Evolutionary conservation across 495 filamentous ascomycete species (phyloP).

Genomic region (Xylaria palmicola): DNA sequence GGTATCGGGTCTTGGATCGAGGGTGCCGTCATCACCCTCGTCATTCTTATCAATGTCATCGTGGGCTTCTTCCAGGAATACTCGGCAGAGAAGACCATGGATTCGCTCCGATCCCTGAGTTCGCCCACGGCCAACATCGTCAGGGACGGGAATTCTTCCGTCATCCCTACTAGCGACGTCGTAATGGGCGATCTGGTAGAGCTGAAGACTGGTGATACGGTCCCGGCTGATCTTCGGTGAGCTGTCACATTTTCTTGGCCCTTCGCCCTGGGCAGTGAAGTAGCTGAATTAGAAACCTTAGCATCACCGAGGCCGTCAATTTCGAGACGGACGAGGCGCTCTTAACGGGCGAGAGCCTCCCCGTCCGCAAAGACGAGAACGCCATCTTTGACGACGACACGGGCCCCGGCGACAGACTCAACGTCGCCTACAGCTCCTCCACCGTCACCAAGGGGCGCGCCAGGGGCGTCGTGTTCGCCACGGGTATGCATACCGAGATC

Average conservation of each 20-base stretch:
- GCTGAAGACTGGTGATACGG: conserved; percentile 74
- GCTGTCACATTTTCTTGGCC: neutral
- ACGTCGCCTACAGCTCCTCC: conserved; percentile 49
- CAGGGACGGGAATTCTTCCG: conserved; percentile 52
- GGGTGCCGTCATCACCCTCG: conserved; percentile 64
- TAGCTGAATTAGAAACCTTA: conserved; percentile 16
- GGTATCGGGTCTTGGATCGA: conserved; percentile 69
- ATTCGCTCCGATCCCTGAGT: conserved; percentile 61
- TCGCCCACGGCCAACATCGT: conserved; percentile 62
- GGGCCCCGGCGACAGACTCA: conserved; percentile 45
- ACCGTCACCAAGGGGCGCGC: conserved; percentile 51
- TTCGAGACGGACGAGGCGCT: conserved; percentile 52
- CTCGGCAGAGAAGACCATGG: conserved; percentile 74
- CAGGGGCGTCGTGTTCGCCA: conserved; percentile 44
- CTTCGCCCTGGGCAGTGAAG: neutral
- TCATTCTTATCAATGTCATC: conserved; percentile 65
- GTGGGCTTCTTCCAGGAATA: conserved; percentile 73
- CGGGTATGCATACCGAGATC: conserved; percentile 48
- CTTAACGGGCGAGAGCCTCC: conserved; percentile 49
- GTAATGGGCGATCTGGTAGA: conserved; percentile 64
- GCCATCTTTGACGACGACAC: conserved; percentile 36
- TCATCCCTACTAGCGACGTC: conserved; percentile 52
- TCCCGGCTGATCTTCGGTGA: conserved; percentile 64
- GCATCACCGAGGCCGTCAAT: conserved; percentile 39
- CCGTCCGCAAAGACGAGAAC: conserved; percentile 40